Percentiles rank a stretch among this genome's conserved stretches.
Evolutionary conservation across 495 filamentous ascomycete species (phyloP).

Genomic region (Cenococcum geophilum): DNA sequence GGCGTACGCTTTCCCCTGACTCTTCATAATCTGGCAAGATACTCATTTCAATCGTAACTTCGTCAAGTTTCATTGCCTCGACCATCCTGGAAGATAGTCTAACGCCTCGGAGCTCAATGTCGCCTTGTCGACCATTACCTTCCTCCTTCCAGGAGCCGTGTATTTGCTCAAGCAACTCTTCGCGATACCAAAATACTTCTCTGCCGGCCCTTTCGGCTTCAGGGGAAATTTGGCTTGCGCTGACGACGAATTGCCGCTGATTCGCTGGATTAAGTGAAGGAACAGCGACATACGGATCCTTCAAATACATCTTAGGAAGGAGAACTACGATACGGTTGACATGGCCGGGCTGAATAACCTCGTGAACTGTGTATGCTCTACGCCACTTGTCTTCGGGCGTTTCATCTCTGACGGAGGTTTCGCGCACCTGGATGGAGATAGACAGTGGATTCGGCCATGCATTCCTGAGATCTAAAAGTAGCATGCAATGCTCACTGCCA

Average conservation of each 20-base stretch:
- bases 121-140: slow-evolving; percentile 53
- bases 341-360: slow-evolving; percentile 70
- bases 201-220: slow-evolving; percentile 71
- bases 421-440: slow-evolving; percentile 48
- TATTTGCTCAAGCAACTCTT: slow-evolving; percentile 68
- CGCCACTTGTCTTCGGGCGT: slow-evolving; percentile 13
- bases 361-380: slow-evolving; percentile 45
- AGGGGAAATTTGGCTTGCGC: slow-evolving; percentile 66
- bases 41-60: slow-evolving; percentile 63
- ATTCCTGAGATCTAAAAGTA: slow-evolving; percentile 81
- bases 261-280: slow-evolving; percentile 70
- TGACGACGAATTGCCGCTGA: slow-evolving; percentile 84
- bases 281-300: slow-evolving; percentile 69
- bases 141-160: slow-evolving; percentile 65
- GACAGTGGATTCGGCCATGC: slow-evolving; percentile 73
- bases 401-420: slow-evolving; percentile 4
- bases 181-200: slow-evolving; percentile 89
- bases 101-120: slow-evolving; percentile 67
- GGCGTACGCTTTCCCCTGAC: slow-evolving; percentile 31
- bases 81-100: slow-evolving; percentile 73
- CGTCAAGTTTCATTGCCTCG: slow-evolving; percentile 74
- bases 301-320: slow-evolving; percentile 67
- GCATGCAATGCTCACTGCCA: slow-evolving; percentile 63
- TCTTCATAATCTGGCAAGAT: slow-evolving; percentile 35
- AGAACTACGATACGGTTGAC: slow-evolving; percentile 70